phyloP scores from a whole-genome alignment of 306 rosid genomes.

The Malus asiatica region DNA sequence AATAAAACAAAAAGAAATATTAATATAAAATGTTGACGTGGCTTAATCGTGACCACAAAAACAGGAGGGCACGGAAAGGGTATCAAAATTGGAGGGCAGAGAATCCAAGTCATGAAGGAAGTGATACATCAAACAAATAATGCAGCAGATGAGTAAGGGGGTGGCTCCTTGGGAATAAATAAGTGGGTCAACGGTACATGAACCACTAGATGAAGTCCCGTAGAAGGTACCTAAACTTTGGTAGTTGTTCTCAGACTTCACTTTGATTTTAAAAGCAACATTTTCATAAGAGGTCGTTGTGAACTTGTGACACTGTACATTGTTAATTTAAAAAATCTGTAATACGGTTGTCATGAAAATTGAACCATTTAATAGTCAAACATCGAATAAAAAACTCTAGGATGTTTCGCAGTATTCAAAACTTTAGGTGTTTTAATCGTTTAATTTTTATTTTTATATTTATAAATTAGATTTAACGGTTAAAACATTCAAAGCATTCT shows the following conservation, averaged over 20 bases:
- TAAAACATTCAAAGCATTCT: too few relatives aligned
- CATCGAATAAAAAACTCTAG: not conserved
- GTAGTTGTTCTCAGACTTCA: not conserved
- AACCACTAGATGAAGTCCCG: constrained; percentile 6
- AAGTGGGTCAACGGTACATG: constrained; percentile 33
- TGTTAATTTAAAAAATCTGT: not conserved
- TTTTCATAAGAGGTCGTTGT: not conserved
- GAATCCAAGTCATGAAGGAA: too few relatives aligned
- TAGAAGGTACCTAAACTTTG: not conserved
- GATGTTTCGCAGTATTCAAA: too few relatives aligned
- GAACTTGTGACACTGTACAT: not conserved
- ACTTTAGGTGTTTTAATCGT: too few relatives aligned
- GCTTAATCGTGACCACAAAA: too few relatives aligned
- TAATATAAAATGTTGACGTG: too few relatives aligned
- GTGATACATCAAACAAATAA: not conserved
- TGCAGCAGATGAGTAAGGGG: not conserved
- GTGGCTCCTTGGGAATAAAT: not conserved
- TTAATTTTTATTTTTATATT: too few relatives aligned
- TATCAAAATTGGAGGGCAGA: too few relatives aligned
- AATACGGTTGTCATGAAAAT: not conserved
- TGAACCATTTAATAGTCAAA: not conserved
- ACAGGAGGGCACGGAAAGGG: too few relatives aligned
- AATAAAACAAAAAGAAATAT: too few relatives aligned
- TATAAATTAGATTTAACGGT: too few relatives aligned
- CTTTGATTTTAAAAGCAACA: not conserved